phyloP scores from a whole-genome alignment of 1,284 basidiomycete species.

The Leccinum variabile region DNA sequence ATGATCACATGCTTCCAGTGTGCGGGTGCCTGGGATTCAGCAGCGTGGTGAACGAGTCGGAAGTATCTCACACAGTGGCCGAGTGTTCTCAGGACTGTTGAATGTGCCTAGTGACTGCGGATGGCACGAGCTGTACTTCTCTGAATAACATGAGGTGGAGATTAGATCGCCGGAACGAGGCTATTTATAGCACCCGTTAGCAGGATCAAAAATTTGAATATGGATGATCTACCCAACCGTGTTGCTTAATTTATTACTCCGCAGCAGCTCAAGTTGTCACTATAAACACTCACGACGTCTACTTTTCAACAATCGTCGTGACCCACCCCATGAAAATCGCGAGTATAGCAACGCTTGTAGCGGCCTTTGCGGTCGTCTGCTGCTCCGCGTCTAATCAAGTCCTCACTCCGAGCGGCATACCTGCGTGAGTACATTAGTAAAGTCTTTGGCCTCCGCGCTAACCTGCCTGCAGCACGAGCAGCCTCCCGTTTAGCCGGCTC shows the following conservation, averaged over 20 bases:
- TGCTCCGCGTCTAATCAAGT: slow-evolving; percentile 11
- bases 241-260: slow-evolving; percentile 11
- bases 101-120: neutral
- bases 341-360: slow-evolving; percentile 4
- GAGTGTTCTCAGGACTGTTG: no score
- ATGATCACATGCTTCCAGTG: neutral
- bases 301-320: neutral
- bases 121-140: neutral
- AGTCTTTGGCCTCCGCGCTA: neutral
- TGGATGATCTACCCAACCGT: slow-evolving; percentile 3
- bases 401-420: slow-evolving; percentile 20
- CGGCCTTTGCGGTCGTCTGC: slow-evolving; percentile 9
- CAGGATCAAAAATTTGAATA: neutral
- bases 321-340: slow-evolving; percentile 12
- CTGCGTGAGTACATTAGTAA: slow-evolving; percentile 18
- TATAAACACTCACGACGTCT: neutral
- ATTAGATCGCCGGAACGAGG: neutral
- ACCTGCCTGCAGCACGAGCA: slow-evolving; percentile 16
- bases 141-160: neutral
- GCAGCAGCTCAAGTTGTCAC: slow-evolving; percentile 1
- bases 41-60: no score
- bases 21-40: no score
- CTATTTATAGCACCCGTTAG: neutral
- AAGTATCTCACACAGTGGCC: no score
- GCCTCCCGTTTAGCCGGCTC: slow-evolving; percentile 20